Base-by-base conservation (phyloP, 257 asterid genomes). In the Lithospermum erythrorhizon region DNA sequence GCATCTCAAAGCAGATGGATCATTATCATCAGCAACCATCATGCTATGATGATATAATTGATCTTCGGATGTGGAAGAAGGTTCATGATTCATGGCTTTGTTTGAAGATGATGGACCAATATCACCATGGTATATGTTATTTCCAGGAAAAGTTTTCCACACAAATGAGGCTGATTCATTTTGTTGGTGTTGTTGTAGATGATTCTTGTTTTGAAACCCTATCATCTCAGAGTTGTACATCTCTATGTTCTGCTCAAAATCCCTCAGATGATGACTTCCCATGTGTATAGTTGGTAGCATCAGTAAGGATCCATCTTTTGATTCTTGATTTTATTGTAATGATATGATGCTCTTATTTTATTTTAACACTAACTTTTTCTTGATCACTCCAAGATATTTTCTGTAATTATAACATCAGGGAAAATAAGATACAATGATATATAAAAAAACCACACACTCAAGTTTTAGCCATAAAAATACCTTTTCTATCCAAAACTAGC, bases 211-310 rank as follows among this genome's bases (percentile, higher is more conserved):
- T 23, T 78, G 83, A 75, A 86, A 87, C 77, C 95, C 97, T 74
- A 85, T 59, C 81, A 83, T 74, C 54, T 83, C 94, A 81, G 78
- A 57, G 76, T 74, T 78, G 74, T 80, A 90, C 76, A 90, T 81
- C 84, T 82, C 94, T 58, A 76, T 65, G 32, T 72, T 72, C 10
- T 70, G 60, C 14, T 67, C 80, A 15, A 72, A 75, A 22, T 51
- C 60, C 41, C 79, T 90, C 7, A 75, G 60, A 22, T 77, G 85
- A 73, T 77, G 86, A 72, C 24, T 71, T 4, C 59, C 65, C 48
- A 73, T 23, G 57, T 80, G 79, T 71, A 55, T 64, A 55, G 82
- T 56, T 13, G 77, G 65, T 18, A 79, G 61, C 9, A 75, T 77
- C 79, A 78, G n/a, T n/a, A n/a, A 61, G 17, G 64, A 51, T 52